phyloP scores from a whole-genome alignment of 768 basidiomycete genomes.

The Suillus fuscotomentosus region DNA sequence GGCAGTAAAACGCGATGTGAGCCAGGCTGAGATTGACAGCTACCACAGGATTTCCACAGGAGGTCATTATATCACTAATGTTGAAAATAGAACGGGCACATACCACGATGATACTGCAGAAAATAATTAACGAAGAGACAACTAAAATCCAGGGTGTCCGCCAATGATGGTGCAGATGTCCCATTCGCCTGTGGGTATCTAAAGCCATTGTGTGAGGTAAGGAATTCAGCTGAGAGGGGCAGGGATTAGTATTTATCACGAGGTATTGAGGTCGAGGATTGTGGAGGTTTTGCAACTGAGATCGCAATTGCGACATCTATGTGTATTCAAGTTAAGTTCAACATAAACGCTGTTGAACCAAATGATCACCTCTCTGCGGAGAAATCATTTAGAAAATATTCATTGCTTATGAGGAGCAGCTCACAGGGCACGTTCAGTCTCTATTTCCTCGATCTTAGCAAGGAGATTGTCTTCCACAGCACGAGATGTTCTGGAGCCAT shows the following conservation, averaged over 20 bases:
- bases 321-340: constrained; percentile 18
- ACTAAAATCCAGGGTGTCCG: constrained; percentile 36
- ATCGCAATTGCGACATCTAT: constrained; percentile 31
- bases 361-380: constrained; percentile 4
- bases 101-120: constrained; percentile 66
- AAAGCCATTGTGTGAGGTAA: constrained; percentile 37
- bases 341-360: neutral
- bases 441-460: constrained; percentile 30
- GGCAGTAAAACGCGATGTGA: constrained; percentile 58
- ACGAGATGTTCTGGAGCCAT: constrained; percentile 34
- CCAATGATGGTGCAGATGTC: constrained; percentile 33
- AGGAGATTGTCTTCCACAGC: constrained; percentile 36
- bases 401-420: neutral
- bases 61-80: neutral
- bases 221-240: constrained; percentile 54
- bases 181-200: constrained; percentile 44
- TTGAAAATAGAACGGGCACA: constrained; percentile 5
- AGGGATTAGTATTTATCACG: constrained; percentile 42
- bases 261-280: constrained; percentile 28
- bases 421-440: constrained; percentile 28
- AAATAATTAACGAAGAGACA: constrained; percentile 48
- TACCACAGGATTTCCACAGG: constrained; percentile 20
- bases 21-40: constrained; percentile 74
- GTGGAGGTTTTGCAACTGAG: constrained; percentile 36
- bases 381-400: neutral